phyloP scores from a whole-genome alignment of 257 asterid species.

The Solanum chmielewskii region DNA sequence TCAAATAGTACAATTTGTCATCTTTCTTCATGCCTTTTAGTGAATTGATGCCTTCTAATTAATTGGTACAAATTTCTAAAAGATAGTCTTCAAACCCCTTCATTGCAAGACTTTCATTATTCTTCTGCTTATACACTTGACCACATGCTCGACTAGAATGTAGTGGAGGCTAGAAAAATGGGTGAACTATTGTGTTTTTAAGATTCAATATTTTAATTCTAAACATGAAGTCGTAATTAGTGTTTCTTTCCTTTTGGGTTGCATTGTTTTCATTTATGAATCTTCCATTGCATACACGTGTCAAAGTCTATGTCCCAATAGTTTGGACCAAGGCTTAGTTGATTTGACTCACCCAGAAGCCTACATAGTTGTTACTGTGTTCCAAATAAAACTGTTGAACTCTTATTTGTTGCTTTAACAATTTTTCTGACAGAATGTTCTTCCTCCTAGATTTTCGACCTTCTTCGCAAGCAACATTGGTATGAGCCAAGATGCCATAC shows the following conservation, averaged over 20 bases:
- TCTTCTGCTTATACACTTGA: background rate
- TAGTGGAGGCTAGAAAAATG: background rate
- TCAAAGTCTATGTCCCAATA: background rate
- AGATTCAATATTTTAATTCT: background rate
- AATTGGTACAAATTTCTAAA: background rate
- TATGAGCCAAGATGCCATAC: conserved; percentile 66
- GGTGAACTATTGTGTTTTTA: background rate
- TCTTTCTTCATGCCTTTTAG: background rate
- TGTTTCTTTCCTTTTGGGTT: background rate
- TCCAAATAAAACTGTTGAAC: background rate
- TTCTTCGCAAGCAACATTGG: conserved; percentile 83
- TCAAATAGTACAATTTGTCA: background rate
- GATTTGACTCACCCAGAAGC: background rate
- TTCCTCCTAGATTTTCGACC: conserved; percentile 55
- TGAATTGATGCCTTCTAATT: background rate
- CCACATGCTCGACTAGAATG: background rate
- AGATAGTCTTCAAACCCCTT: background rate
- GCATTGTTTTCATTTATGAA: background rate
- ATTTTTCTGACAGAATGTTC: background rate
- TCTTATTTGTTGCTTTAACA: background rate
- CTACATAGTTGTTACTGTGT: background rate
- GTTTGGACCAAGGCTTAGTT: background rate
- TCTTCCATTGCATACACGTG: background rate
- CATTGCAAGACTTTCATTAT: background rate
- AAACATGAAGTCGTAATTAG: background rate